phyloP scores from a whole-genome alignment of 805 yeast species.

The Wickerhamomyces xylosicus region DNA sequence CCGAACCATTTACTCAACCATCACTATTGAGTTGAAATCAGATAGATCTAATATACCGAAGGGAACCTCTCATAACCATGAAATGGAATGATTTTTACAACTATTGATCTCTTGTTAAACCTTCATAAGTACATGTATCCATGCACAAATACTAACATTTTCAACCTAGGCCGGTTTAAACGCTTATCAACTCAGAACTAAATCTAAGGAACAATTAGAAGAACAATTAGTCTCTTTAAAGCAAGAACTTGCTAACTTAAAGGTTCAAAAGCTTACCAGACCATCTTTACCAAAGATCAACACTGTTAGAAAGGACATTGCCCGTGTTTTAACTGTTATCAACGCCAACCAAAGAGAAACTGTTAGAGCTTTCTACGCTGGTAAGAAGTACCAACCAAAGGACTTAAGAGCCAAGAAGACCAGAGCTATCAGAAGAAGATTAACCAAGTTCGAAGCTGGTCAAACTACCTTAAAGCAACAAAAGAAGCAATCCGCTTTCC shows the following conservation, averaged over 20 bases:
- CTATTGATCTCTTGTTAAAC: no score
- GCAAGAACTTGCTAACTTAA: conserved; percentile 91
- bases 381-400: conserved; percentile 94
- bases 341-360: conserved; percentile 93
- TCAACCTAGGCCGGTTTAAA: conserved; percentile 68
- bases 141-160: conserved; percentile 14
- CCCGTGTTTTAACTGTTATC: conserved; percentile 94
- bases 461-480: conserved; percentile 78
- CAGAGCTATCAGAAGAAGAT: conserved; percentile 98
- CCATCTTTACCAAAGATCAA: conserved; percentile 93
- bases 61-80: no score
- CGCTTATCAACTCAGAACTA: conserved; percentile 93
- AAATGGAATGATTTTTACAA: no score
- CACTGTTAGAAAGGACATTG: conserved; percentile 97
- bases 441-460: conserved; percentile 79
- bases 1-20: no score
- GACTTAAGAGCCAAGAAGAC: conserved; percentile 99
- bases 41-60: no score
- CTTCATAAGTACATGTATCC: no score
- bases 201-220: conserved; percentile 95
- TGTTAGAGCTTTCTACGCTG: conserved; percentile 90
- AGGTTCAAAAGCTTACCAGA: conserved; percentile 89
- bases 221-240: conserved; percentile 89
- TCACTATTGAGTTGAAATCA: no score
- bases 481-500: conserved; percentile 93